phyloP scores from a whole-genome alignment of 495 filamentous ascomycete species.

The Hypomontagnella submonticulosa region DNA sequence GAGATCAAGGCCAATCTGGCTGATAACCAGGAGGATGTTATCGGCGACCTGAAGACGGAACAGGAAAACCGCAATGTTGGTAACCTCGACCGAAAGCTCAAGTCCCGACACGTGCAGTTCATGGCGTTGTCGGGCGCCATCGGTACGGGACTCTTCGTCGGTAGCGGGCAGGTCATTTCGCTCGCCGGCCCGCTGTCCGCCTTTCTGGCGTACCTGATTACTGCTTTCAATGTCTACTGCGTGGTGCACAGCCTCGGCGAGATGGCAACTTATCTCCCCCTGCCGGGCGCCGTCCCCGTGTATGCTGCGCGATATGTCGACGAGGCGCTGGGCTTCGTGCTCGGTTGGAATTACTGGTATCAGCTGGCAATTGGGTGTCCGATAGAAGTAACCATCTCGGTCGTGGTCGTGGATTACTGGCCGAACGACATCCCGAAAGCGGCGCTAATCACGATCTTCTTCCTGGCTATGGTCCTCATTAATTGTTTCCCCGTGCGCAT shows the following conservation, averaged over 20 bases:
- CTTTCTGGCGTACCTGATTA: slow-evolving; percentile 59
- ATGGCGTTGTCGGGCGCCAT: slow-evolving; percentile 72
- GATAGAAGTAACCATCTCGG: slow-evolving; percentile 52
- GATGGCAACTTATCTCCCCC: slow-evolving; percentile 70
- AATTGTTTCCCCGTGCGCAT: slow-evolving; percentile 52
- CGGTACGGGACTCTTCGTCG: slow-evolving; percentile 64
- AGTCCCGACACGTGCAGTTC: slow-evolving; percentile 70
- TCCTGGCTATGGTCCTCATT: slow-evolving; percentile 52
- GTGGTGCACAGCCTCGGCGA: slow-evolving; percentile 60
- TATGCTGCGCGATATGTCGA: slow-evolving; percentile 78
- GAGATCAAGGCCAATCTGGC: slow-evolving; percentile 22
- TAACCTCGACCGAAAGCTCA: slow-evolving; percentile 63
- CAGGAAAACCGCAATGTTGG: slow-evolving; percentile 45
- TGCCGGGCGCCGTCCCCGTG: slow-evolving; percentile 60
- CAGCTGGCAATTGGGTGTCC: slow-evolving; percentile 52
- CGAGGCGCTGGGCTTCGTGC: slow-evolving; percentile 75
- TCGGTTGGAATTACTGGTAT: slow-evolving; percentile 72
- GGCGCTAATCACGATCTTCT: slow-evolving; percentile 63
- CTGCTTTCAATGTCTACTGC: slow-evolving; percentile 48
- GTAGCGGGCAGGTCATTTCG: slow-evolving; percentile 52
- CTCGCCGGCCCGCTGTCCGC: slow-evolving; percentile 54
- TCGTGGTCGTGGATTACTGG: slow-evolving; percentile 62
- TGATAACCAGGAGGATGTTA: slow-evolving; percentile 32
- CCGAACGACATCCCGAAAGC: slow-evolving; percentile 56
- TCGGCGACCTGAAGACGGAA: slow-evolving; percentile 37